Base-by-base conservation (phyloP, 2,329 filamentous ascomycete species). In the Hawksworthiomyces lignivorus region DNA sequence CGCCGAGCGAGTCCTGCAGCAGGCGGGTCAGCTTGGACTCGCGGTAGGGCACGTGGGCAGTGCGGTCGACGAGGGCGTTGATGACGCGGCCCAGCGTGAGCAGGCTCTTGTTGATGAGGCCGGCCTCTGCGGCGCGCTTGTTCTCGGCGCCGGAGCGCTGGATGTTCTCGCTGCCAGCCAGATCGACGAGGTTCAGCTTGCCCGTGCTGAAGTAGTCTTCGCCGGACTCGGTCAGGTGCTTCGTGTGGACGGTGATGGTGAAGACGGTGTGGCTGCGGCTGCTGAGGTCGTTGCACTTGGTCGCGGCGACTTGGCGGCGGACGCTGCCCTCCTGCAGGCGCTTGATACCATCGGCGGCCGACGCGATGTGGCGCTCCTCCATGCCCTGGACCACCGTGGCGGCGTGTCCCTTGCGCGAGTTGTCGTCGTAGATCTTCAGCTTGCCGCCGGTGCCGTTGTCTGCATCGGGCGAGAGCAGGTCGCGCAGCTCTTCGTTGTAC, bases 281-380 rank as follows among this genome's bases (percentile, higher is more conserved):
- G 63, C 89, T 96, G 42, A 97, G 77, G 55, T 98, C 92, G 60
- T 98, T 98, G 75, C 92, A 98, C 63, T 97, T 97, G n/a, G 92
- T 98, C 4, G 94, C 88, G 6, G 92, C 94, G n/a, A 98, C 92
- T 62, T 98, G 92, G 37, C 92, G 84, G 63, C 89, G 94, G 64
- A 92, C 74, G 61, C 88, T 96, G 48, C 92, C 94, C 49, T 83
- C 75, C 54, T 92, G 87, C 34, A 98, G 75, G 48, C 96, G 73
- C 62, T 86, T 84, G 62, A 98, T 89, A 47, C 92, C 92, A 38
- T 88, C 84, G 11, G 77, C 73, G 0, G 92, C 89, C 49, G 72
- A 84, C 57, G 86, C 85, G 55, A 98, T 94, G 59, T 95, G 86
- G 7, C 84, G 84, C 63, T 98, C 92, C 61, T 97, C 94, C 87